Conservation (phyloP, 176 grass and related monocot genomes). For the Stipa capillata region DNA sequence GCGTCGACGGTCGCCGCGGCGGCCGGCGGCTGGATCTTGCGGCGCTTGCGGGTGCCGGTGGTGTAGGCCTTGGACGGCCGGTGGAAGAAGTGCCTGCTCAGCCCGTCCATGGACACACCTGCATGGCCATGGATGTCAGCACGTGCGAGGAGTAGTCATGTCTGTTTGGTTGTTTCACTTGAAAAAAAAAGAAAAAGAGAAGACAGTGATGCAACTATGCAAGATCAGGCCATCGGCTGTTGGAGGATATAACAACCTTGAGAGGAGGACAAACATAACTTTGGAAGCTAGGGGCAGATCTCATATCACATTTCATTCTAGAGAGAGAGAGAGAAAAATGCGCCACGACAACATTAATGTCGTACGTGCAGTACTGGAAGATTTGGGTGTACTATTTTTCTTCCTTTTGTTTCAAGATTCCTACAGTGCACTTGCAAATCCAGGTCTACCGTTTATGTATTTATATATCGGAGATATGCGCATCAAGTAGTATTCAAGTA, state of each 20-base stretch:
- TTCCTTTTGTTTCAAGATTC: neutral
- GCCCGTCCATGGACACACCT: conserved; percentile 86
- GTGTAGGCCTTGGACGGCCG: conserved; percentile 94
- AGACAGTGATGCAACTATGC: conserved; percentile 13
- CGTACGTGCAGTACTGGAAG: neutral
- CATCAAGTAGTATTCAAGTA: neutral
- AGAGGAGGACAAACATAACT: conserved; percentile 58
- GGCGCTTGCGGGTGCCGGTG: conserved; percentile 85
- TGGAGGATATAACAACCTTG: conserved; percentile 55
- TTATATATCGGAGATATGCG: neutral
- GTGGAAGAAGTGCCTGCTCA: conserved; percentile 90
- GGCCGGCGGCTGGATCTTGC: conserved; percentile 58
- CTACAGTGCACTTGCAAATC: neutral
- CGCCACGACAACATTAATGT: conserved; percentile 15
- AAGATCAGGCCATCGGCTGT: conserved; percentile 22
- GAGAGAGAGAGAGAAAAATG: conserved; percentile 8
- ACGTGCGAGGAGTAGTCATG: neutral
- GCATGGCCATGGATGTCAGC: conserved; percentile 21
- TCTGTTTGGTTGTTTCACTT: conserved; percentile 25
- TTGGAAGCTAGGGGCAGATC: conserved; percentile 42
- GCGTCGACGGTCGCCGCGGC: neutral
- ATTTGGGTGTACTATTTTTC: neutral
- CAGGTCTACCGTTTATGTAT: neutral
- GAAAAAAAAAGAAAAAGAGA: neutral
- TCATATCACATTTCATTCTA: conserved; percentile 27